Conservation (phyloP, 371 early-diverging fungal species). For the Mucor indicus region DNA sequence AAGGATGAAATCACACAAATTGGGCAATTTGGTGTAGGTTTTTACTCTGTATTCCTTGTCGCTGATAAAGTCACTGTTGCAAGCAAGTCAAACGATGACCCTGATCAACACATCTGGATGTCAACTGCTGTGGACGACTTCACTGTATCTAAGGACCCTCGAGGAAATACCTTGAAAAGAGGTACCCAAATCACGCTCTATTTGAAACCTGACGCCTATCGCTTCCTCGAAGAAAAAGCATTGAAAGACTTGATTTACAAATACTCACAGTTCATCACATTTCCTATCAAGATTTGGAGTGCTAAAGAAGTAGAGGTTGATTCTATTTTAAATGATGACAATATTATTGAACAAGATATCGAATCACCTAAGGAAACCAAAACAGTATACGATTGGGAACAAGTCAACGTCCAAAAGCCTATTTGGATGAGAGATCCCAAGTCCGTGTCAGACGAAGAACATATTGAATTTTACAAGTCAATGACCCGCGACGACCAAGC, state of each 20-base stretch:
- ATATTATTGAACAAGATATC: slow-evolving; percentile 55
- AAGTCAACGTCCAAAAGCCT: slow-evolving; percentile 82
- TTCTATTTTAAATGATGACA: slow-evolving; percentile 30
- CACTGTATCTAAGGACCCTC: slow-evolving; percentile 83
- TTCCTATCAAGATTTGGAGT: slow-evolving; percentile 86
- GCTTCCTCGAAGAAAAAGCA: slow-evolving; percentile 70
- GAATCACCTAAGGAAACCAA: slow-evolving; percentile 53
- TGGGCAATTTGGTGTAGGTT: slow-evolving; percentile 99
- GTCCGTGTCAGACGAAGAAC: slow-evolving; percentile 76
- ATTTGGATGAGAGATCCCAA: slow-evolving; percentile 89
- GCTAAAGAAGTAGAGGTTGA: slow-evolving; percentile 49
- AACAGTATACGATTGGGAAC: slow-evolving; percentile 55
- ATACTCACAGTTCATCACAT: slow-evolving; percentile 91
- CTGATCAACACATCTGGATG: slow-evolving; percentile 86
- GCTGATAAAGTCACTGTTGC: slow-evolving; percentile 96
- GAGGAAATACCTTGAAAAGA: slow-evolving; percentile 75
- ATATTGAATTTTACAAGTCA: slow-evolving; percentile 82
- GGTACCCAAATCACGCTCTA: slow-evolving; percentile 92
- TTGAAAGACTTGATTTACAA: slow-evolving; percentile 73
- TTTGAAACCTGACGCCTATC: slow-evolving; percentile 84
- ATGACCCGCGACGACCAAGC: slow-evolving; percentile 65
- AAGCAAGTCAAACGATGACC: slow-evolving; percentile 80
- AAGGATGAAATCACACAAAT: slow-evolving; percentile 72
- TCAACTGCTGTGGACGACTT: slow-evolving; percentile 74
- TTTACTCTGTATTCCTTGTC: slow-evolving; percentile 92